These are phyloP conservation scores for Fusarium miscanthi DNA, from an alignment of 2,329 filamentous ascomycete genomes.

Conservation along the genomic window DNA sequence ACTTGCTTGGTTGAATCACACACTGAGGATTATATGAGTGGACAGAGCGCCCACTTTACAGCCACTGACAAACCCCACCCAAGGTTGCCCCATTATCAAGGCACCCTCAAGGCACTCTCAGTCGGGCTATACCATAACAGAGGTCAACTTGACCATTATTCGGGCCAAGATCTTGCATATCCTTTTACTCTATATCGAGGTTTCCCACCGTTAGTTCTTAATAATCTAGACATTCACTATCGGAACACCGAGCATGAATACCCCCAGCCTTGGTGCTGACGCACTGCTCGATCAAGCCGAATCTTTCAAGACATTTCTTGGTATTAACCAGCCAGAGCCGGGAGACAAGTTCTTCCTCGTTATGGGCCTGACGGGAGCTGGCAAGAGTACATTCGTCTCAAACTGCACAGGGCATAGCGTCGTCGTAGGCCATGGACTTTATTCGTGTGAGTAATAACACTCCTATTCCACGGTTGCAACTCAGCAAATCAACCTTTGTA, in stretches of 20 bases:
- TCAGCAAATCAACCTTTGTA: neutral
- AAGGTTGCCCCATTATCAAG: neutral
- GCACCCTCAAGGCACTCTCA: neutral
- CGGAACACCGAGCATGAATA: neutral
- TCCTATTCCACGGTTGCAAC: rapidly evolving
- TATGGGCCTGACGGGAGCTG: constrained; percentile 13
- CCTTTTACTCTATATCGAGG: no score
- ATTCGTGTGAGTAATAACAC: constrained; percentile 4
- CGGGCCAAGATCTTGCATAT: neutral
- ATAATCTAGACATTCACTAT: no score
- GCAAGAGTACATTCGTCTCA: constrained; percentile 17
- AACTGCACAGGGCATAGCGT: neutral
- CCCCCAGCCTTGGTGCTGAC: neutral
- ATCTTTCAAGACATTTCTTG: neutral
- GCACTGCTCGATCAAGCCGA: neutral
- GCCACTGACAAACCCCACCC: neutral
- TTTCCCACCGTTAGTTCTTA: neutral
- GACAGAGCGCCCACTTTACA: neutral
- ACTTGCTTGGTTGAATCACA: neutral
- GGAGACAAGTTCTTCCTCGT: constrained; percentile 13
- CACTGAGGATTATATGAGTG: neutral
- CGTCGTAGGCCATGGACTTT: constrained; percentile 1
- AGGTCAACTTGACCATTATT: neutral
- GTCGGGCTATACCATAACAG: no score
- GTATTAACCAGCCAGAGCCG: neutral